phyloP scores from a whole-genome alignment of 768 basidiomycete species.

The Paxillus rubicundulus region DNA sequence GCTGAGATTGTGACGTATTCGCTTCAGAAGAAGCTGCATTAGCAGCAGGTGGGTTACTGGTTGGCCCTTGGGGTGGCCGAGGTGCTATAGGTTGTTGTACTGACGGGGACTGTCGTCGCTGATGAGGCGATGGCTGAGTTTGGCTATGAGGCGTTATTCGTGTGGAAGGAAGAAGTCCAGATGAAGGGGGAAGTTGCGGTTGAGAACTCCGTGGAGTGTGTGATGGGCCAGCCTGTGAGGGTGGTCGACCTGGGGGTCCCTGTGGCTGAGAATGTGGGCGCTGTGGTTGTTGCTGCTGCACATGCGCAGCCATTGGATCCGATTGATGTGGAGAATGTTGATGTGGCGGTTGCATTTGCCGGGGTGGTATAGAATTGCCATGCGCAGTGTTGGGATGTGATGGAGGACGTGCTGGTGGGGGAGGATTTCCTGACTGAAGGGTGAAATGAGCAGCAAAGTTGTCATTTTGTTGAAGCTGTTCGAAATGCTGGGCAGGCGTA shows the following conservation, averaged over 20 bases:
- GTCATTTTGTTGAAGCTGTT: slow-evolving; percentile 48
- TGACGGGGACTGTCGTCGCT: slow-evolving; percentile 32
- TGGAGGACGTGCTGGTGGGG: slow-evolving; percentile 42
- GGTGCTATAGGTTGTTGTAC: slow-evolving; percentile 38
- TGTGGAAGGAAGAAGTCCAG: slow-evolving; percentile 24
- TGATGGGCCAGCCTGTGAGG: slow-evolving; percentile 47
- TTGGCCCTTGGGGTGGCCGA: slow-evolving; percentile 31
- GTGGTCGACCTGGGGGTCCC: slow-evolving; percentile 44
- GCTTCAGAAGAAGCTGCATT: slow-evolving; percentile 27
- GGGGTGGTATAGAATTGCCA: slow-evolving; percentile 31
- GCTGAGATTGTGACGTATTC: slow-evolving; percentile 33
- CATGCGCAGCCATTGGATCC: slow-evolving; percentile 43
- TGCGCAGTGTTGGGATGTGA: slow-evolving; percentile 38
- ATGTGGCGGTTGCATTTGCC: slow-evolving; percentile 34
- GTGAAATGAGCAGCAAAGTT: slow-evolving; percentile 35
- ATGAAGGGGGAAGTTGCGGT: slow-evolving; percentile 33
- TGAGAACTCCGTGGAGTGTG: slow-evolving; percentile 46
- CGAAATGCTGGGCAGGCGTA: slow-evolving; percentile 65
- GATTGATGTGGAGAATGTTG: slow-evolving; percentile 48
- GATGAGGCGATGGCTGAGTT: slow-evolving; percentile 34
- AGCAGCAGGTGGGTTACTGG: slow-evolving; percentile 21
- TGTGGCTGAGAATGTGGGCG: slow-evolving; percentile 64
- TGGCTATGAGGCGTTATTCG: slow-evolving; percentile 35
- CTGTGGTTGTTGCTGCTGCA: slow-evolving; percentile 40
- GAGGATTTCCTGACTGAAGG: slow-evolving; percentile 35